Evolutionary conservation across 169 alveolate genomes (phyloP), one percentile per base, ranked within the genome.

Genomic region (Plasmodium berghei): DNA sequence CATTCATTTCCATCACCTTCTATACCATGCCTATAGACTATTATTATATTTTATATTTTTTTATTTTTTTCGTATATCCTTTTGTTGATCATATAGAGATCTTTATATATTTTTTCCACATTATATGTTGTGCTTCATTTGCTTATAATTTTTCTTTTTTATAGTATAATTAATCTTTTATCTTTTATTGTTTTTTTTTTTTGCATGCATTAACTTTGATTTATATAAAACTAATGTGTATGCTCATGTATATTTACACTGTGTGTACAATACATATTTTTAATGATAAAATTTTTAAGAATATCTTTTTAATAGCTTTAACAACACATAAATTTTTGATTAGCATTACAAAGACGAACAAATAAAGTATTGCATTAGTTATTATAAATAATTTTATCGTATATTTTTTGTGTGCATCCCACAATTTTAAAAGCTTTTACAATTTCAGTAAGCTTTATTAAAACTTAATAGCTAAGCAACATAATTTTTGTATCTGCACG

Each of bases 251-350:
- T 72, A 46, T 34, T 3, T 63, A 40, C 67, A 58, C 67, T 45
- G n/a, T 48, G 46, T 5, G 49, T 69, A 34, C 3, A 34, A 34
- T 34, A 56, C 49, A 62, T 58, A 46, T 49, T 75, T 75, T 59
- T 58, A 75, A 63, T 75, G 89, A 75, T 75, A 75, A 61, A 69
- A 67, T 63, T 75, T 75, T 75, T 63, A 75, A 75, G 12, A n/a
- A 24, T 24, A 34, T 55, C 14, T 75, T 48, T 74, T 73, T 73
- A 73, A 73, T 73, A 34, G 61, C 87, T 56, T 73, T 73, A 58
- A 73, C 87, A 40, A 12, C 59, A 18, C 52, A 0, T 67, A 67
- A 4, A 10, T 26, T 73, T 10, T 24, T 58, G 52, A 63, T 56
- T 10, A 40, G 26, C 54, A 16, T 26, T 24, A 8, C 18, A 12